Evolutionary conservation across 495 filamentous ascomycete species (phyloP).

Genomic region (Viridothelium virens): DNA sequence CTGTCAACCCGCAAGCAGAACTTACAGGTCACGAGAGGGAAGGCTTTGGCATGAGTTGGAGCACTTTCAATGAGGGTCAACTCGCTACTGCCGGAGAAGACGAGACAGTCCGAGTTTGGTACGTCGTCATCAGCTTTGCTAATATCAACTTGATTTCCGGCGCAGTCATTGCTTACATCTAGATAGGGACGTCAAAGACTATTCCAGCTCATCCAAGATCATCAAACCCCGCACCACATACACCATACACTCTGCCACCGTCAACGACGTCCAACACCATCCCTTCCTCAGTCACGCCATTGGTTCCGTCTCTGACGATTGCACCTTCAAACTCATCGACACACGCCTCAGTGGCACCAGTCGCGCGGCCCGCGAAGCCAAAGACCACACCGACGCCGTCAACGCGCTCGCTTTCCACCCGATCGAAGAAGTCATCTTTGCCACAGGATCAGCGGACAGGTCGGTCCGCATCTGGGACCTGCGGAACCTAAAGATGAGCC

Average conservation of each 20-base stretch:
- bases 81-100: conserved; percentile 88
- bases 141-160: conserved; percentile 1
- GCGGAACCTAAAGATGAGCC: conserved; percentile 63
- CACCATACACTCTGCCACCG: conserved; percentile 79
- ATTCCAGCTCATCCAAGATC: conserved; percentile 59
- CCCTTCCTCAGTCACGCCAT: conserved; percentile 63
- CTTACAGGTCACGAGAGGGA: conserved; percentile 79
- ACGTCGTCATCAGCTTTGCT: conserved; percentile 29
- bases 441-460: conserved; percentile 90
- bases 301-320: conserved; percentile 90
- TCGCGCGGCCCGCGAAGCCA: conserved; percentile 54
- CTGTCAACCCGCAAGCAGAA: conserved; percentile 71
- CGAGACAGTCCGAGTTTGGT: conserved; percentile 84
- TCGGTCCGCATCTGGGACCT: conserved; percentile 94
- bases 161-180: not conserved
- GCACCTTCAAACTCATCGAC: conserved; percentile 87
- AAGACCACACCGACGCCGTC: conserved; percentile 77
- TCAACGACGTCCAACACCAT: conserved; percentile 95
- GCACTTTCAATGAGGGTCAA: conserved; percentile 69
- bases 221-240: conserved; percentile 65
- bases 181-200: conserved; percentile 64
- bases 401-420: conserved; percentile 94
- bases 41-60: conserved; percentile 95
- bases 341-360: conserved; percentile 54
- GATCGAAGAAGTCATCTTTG: conserved; percentile 72